phyloP scores from a whole-genome alignment of 768 basidiomycete species.

The Collybia sordida region DNA sequence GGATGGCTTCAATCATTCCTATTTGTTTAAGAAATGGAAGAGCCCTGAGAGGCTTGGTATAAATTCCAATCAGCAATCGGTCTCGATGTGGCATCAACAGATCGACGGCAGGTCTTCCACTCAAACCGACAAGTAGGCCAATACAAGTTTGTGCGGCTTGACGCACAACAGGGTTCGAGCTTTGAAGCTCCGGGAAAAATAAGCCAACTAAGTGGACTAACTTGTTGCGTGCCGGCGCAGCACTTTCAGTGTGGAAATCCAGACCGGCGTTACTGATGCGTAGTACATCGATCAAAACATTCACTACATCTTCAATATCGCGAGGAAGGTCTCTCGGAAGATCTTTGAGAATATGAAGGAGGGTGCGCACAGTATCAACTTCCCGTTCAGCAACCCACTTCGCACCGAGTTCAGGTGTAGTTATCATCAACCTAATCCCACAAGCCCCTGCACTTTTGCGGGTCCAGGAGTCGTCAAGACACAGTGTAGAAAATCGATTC shows the following conservation, averaged over 20 bases:
- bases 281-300: slow-evolving; percentile 70
- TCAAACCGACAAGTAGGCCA: slow-evolving; percentile 71
- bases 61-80: slow-evolving; percentile 85
- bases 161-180: slow-evolving; percentile 82
- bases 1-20: slow-evolving; percentile 95
- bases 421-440: slow-evolving; percentile 81
- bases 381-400: slow-evolving; percentile 86
- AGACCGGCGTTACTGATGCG: slow-evolving; percentile 55
- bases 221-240: slow-evolving; percentile 48
- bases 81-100: slow-evolving; percentile 85
- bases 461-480: slow-evolving; percentile 89
- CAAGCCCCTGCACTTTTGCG: slow-evolving; percentile 87
- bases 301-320: slow-evolving; percentile 74
- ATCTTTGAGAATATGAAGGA: slow-evolving; percentile 92
- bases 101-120: slow-evolving; percentile 68
- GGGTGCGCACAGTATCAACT: slow-evolving; percentile 84
- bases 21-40: slow-evolving; percentile 95
- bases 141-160: slow-evolving; percentile 83
- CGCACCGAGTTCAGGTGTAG: slow-evolving; percentile 66
- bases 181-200: slow-evolving; percentile 86
- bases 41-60: slow-evolving; percentile 94
- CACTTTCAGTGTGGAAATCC: slow-evolving; percentile 44
- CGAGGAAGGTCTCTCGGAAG: slow-evolving; percentile 87
- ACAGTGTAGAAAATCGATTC: slow-evolving; percentile 79
- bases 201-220: slow-evolving; percentile 74